These are phyloP conservation scores for Turritis glabra DNA, from an alignment of 345 rosid species.

Conservation along the genomic window DNA sequence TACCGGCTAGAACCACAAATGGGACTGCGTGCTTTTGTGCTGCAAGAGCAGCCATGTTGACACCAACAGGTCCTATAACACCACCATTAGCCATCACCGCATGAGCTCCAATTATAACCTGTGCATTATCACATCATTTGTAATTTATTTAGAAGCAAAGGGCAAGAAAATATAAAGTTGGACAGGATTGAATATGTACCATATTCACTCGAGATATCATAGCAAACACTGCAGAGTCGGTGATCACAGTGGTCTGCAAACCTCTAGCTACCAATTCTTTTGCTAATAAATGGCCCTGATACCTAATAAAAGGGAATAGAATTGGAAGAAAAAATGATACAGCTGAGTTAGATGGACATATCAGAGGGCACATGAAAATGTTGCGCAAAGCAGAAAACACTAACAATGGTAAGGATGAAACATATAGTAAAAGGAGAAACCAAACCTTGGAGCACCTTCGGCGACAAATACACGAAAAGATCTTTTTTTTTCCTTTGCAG, in stretches of 20 bases:
- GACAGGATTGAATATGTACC: conserved; percentile 45
- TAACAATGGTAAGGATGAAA: neutral
- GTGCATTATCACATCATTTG: conserved; percentile 33
- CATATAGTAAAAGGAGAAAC: conserved; percentile 17
- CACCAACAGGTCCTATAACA: conserved; percentile 94
- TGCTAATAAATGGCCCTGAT: conserved; percentile 92
- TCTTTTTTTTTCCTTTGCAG: conserved; percentile 96
- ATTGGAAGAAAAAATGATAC: neutral
- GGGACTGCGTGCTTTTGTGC: conserved; percentile 98
- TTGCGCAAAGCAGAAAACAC: conserved; percentile 2
- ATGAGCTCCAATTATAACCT: conserved; percentile 99
- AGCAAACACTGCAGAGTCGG: conserved; percentile 99
- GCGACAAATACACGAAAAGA: conserved; percentile 96
- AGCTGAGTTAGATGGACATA: conserved; percentile 3
- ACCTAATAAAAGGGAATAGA: conserved; percentile 46
- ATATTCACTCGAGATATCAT: conserved; percentile 96
- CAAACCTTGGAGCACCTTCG: conserved; percentile 98
- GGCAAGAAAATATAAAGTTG: neutral
- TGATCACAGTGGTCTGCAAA: conserved; percentile 84
- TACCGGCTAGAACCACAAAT: conserved; percentile 94
- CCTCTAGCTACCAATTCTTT: conserved; percentile 93
- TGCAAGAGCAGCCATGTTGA: conserved; percentile 98
- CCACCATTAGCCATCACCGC: conserved; percentile 99
- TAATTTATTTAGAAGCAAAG: conserved; percentile 11
- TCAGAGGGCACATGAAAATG: neutral